Evolutionary conservation across 1,139 yeast genomes (phyloP).

Genomic region (Maudiozyma humilis): DNA sequence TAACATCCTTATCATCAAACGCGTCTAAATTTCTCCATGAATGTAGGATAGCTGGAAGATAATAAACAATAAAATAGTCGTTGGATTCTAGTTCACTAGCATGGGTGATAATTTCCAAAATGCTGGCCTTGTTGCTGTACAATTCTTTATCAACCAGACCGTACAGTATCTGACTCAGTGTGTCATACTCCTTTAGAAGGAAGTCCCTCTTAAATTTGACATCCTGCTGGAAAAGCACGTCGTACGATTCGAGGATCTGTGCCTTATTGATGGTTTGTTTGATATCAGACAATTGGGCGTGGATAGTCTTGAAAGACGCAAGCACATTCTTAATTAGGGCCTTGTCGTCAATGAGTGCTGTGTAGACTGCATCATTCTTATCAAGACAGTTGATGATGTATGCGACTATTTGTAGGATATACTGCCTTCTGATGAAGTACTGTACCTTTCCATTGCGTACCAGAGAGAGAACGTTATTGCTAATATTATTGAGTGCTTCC

Average conservation of each 20-base stretch:
- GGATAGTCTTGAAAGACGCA: constrained; percentile 49
- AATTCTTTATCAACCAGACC: constrained; percentile 39
- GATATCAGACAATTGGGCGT: constrained; percentile 45
- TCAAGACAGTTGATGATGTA: constrained; percentile 39
- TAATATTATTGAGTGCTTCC: constrained; percentile 37
- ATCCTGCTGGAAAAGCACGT: constrained; percentile 47
- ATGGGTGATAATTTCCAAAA: constrained; percentile 37
- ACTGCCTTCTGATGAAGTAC: constrained; percentile 61
- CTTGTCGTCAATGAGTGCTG: constrained; percentile 17
- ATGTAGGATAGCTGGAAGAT: constrained; percentile 52
- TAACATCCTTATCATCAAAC: constrained; percentile 32
- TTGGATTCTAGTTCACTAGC: constrained; percentile 43
- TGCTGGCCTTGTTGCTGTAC: constrained; percentile 34
- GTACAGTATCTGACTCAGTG: constrained; percentile 56
- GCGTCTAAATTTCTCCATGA: constrained; percentile 35
- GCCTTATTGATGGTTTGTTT: constrained; percentile 63
- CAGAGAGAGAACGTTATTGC: constrained; percentile 45
- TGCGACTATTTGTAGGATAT: constrained; percentile 61
- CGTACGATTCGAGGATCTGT: constrained; percentile 43
- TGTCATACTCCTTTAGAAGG: constrained; percentile 60
- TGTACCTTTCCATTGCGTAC: constrained; percentile 65
- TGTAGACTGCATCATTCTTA: constrained; percentile 19
- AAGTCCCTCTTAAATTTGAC: constrained; percentile 54
- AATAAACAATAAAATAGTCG: constrained; percentile 56
- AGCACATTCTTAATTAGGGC: constrained; percentile 38